Percentiles rank a stretch among this genome's conserved stretches.
phyloP scores from a whole-genome alignment of 164 flowering plant species.

The Nelumbo lutea region DNA sequence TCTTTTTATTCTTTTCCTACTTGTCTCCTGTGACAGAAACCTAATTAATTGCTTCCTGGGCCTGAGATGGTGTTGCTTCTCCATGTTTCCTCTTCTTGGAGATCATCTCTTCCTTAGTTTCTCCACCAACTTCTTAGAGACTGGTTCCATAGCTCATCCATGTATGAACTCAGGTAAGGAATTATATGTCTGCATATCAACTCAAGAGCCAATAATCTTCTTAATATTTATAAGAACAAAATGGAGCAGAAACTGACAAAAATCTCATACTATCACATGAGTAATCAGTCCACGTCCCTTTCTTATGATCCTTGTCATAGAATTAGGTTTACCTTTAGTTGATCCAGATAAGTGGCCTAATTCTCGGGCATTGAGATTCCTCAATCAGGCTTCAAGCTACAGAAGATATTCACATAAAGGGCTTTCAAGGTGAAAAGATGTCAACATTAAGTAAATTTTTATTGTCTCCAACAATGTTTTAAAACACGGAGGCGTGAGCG shows the following conservation, averaged over 20 bases:
- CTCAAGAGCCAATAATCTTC: background rate
- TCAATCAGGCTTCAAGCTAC: conserved; percentile 58
- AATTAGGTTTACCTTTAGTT: conserved; percentile 70
- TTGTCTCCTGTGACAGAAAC: conserved; percentile 20
- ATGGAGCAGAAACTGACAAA: background rate
- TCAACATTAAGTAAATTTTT: background rate
- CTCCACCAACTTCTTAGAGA: background rate
- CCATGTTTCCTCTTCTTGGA: conserved; percentile 11
- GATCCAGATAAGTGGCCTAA: conserved; percentile 57
- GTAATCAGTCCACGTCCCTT: conserved; percentile 57
- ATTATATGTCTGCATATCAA: conserved; percentile 47
- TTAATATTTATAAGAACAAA: background rate
- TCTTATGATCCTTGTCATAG: conserved; percentile 62
- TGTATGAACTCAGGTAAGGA: conserved; percentile 52
- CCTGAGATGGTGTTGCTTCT: background rate
- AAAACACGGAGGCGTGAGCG: too few relatives aligned
- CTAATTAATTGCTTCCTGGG: conserved; percentile 4
- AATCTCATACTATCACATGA: conserved; percentile 45
- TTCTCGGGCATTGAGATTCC: conserved; percentile 58
- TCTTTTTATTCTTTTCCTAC: conserved; percentile 41
- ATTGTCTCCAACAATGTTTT: background rate
- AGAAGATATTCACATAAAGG: background rate
- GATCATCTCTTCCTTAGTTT: background rate
- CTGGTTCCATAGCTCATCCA: conserved; percentile 12
- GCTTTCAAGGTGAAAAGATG: background rate